Evolutionary conservation across 306 rosid genomes (phyloP).

Genomic region (Albizia julibrissin): DNA sequence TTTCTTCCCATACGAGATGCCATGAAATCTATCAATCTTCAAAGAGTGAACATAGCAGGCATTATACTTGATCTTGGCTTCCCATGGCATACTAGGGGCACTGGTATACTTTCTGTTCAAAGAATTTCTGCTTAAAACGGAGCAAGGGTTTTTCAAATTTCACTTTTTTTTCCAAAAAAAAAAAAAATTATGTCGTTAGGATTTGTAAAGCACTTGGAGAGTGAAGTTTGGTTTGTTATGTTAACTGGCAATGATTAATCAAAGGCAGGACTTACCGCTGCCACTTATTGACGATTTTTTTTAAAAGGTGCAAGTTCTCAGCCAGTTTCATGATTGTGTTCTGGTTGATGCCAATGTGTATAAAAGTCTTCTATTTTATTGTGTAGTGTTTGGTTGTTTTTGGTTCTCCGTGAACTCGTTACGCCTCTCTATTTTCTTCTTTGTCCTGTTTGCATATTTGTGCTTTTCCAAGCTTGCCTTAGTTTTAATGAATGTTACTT

Average conservation of each 20-base stretch:
- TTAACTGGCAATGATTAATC: slow-evolving; percentile 69
- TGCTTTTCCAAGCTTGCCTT: too few relatives aligned
- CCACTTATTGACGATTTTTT: slow-evolving; percentile 56
- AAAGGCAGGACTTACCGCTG: slow-evolving; percentile 96
- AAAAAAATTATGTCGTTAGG: neutral
- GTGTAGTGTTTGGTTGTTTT: too few relatives aligned
- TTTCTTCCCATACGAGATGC: slow-evolving; percentile 52
- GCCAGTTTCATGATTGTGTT: too few relatives aligned
- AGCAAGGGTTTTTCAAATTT: neutral
- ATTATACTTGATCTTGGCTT: slow-evolving; percentile 55
- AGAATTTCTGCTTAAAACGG: neutral
- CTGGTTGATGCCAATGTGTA: too few relatives aligned
- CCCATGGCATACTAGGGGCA: slow-evolving; percentile 50
- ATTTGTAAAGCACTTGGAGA: neutral
- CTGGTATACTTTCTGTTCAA: slow-evolving; percentile 40
- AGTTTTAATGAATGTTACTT: too few relatives aligned
- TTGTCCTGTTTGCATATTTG: too few relatives aligned
- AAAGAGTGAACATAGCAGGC: slow-evolving; percentile 52
- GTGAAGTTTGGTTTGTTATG: neutral
- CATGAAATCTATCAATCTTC: slow-evolving; percentile 13
- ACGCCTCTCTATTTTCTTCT: too few relatives aligned
- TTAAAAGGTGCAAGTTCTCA: slow-evolving; percentile 62
- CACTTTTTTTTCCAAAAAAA: neutral
- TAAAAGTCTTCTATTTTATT: too few relatives aligned
- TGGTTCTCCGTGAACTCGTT: too few relatives aligned